A percentile compares a stretch with the other conserved stretches of the same genome.
phyloP scores from a whole-genome alignment of 805 yeast species.

The Dipodascus geniculatus region DNA sequence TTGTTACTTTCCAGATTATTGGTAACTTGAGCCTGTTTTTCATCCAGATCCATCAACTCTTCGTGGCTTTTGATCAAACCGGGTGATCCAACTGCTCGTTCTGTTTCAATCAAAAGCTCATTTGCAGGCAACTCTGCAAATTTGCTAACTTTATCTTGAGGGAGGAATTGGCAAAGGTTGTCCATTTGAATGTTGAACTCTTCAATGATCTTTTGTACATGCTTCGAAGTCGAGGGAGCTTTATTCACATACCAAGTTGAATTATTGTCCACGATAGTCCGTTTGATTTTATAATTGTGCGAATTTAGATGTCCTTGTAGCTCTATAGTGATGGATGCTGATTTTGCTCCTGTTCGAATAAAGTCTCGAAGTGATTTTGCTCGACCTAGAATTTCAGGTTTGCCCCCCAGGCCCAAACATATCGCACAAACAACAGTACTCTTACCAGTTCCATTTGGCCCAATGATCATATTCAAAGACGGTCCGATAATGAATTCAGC shows the following conservation, averaged over 20 bases:
- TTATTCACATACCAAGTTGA: conserved; percentile 19
- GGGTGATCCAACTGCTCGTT: conserved; percentile 62
- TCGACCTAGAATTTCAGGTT: conserved; percentile 46
- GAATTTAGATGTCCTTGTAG: conserved; percentile 30
- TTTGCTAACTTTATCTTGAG: conserved; percentile 90
- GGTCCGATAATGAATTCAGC: conserved; percentile 71
- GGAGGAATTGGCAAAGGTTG: conserved; percentile 85
- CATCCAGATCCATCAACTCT: conserved; percentile 41
- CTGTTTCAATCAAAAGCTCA: conserved; percentile 61
- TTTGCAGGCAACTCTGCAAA: conserved; percentile 77
- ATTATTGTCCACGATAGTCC: conserved; percentile 24
- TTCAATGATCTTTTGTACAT: conserved; percentile 34
- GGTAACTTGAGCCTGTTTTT: conserved; percentile 26
- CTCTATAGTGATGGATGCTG: conserved; percentile 39
- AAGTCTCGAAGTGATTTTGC: conserved; percentile 49
- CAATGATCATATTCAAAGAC: conserved; percentile 78
- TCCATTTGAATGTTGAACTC: conserved; percentile 70
- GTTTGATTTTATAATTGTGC: conserved; percentile 23
- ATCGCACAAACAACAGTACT: conserved; percentile 88
- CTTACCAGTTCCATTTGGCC: conserved; percentile 96
- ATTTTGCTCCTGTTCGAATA: conserved; percentile 53
- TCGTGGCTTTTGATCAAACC: conserved; percentile 47
- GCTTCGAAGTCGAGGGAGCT: conserved; percentile 24
- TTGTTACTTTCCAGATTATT: conserved; percentile 35
- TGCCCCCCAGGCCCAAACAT: conserved; percentile 80